Evolutionary conservation across 768 basidiomycete genomes (phyloP).

Genomic region (Tricholoma saponaceum): DNA sequence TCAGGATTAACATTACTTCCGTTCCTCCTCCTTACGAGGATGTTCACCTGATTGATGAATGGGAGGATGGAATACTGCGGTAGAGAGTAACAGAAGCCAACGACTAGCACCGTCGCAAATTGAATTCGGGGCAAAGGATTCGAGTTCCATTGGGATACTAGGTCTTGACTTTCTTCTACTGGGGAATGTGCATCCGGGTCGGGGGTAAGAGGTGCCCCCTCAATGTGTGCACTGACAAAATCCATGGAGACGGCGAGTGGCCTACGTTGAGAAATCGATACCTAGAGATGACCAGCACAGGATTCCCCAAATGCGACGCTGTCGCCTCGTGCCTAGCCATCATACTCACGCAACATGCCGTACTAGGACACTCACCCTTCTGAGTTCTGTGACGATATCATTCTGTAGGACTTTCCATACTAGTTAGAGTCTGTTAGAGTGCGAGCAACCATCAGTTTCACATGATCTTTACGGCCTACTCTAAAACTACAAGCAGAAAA

Average conservation of each 20-base stretch:
- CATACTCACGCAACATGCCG: too few relatives aligned
- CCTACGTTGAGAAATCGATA: too few relatives aligned
- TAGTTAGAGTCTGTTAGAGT: too few relatives aligned
- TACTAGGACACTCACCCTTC: too few relatives aligned
- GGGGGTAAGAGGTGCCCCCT: not conserved
- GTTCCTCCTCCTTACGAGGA: not conserved
- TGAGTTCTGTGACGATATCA: too few relatives aligned
- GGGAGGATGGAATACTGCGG: not conserved
- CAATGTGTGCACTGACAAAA: not conserved
- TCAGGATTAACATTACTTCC: not conserved
- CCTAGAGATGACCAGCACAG: too few relatives aligned
- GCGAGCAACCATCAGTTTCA: too few relatives aligned
- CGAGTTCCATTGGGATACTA: not conserved
- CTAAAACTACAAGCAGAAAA: too few relatives aligned
- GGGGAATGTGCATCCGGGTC: not conserved
- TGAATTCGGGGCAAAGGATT: not conserved
- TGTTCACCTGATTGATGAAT: not conserved
- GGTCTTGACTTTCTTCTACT: not conserved
- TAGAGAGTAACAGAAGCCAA: not conserved
- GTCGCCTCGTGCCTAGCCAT: too few relatives aligned
- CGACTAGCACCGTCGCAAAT: not conserved
- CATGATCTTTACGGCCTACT: too few relatives aligned
- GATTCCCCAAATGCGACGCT: too few relatives aligned
- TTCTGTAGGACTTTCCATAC: too few relatives aligned
- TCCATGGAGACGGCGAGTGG: not conserved